Percentiles rank a stretch among this genome's conserved stretches.
phyloP scores from a whole-genome alignment of 208 protist species.

The Trypanosoma conorhini region DNA sequence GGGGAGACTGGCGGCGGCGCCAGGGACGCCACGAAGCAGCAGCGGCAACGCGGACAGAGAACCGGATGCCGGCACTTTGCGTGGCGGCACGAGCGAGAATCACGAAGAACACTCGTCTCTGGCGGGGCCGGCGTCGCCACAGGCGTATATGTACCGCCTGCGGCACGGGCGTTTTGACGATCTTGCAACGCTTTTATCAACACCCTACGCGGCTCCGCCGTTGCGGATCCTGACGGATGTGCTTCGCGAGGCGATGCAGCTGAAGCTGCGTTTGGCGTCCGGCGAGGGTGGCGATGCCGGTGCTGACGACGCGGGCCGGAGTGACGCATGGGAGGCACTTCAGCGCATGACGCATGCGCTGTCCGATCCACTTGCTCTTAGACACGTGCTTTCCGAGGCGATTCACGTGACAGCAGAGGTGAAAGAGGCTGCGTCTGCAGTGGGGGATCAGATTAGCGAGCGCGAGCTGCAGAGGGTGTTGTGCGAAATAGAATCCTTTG shows the following conservation, averaged over 20 bases:
- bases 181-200: constrained; percentile 47
- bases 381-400: constrained; percentile 18
- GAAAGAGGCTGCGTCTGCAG: constrained; percentile 15
- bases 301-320: neutral
- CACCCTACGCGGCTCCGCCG: constrained; percentile 60
- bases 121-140: constrained; percentile 27
- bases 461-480: constrained; percentile 29
- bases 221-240: constrained; percentile 66
- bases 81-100: neutral
- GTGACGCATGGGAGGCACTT: constrained; percentile 10
- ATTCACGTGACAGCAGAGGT: constrained; percentile 17
- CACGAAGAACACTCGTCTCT: constrained; percentile 4
- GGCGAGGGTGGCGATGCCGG: neutral
- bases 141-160: constrained; percentile 63
- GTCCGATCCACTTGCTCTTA: constrained; percentile 30
- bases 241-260: constrained; percentile 28
- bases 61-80: neutral
- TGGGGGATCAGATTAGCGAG: constrained; percentile 38
- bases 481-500: constrained; percentile 35
- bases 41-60: neutral
- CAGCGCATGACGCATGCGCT: constrained; percentile 25
- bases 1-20: constrained; percentile 6
- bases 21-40: neutral
- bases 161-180: constrained; percentile 42
- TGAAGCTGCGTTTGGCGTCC: neutral